These are phyloP conservation scores for Lipomyces sp. DNA, from an alignment of 805 yeast species.

Conservation along the genomic window DNA sequence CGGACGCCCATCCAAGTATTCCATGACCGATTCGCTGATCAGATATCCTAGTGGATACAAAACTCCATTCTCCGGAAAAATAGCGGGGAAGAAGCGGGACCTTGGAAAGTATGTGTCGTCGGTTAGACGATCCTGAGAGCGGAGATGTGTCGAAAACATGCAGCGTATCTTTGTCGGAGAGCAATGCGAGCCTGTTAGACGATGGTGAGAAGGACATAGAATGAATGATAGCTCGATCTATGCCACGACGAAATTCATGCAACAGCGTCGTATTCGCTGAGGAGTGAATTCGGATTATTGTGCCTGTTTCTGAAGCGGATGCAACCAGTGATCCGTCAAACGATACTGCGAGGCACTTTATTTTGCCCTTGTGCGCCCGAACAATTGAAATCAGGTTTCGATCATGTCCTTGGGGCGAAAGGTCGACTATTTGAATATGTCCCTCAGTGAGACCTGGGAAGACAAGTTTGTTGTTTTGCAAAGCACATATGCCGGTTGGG, in stretches of 20 bases:
- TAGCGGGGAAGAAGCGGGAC: conserved; percentile 69
- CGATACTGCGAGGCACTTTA: conserved; percentile 62
- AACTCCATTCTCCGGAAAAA: conserved; percentile 84
- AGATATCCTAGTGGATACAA: conserved; percentile 62
- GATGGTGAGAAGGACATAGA: conserved; percentile 81
- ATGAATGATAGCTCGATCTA: conserved; percentile 77
- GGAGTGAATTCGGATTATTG: conserved; percentile 71
- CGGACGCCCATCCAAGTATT: conserved; percentile 71
- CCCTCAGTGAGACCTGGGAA: conserved; percentile 76
- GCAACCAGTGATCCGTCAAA: conserved; percentile 67
- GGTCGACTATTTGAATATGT: conserved; percentile 75
- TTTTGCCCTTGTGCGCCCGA: conserved; percentile 69
- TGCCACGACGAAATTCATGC: conserved; percentile 86
- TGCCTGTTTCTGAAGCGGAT: conserved; percentile 78
- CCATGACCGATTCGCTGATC: conserved; percentile 42
- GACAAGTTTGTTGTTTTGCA: conserved; percentile 55
- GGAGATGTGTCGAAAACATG: conserved; percentile 69
- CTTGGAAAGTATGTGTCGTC: conserved; percentile 63
- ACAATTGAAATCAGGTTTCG: conserved; percentile 63
- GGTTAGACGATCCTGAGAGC: conserved; percentile 34
- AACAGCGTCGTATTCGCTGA: conserved; percentile 63
- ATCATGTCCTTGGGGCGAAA: conserved; percentile 62
- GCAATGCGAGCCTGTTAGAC: conserved; percentile 72
- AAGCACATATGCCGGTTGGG: conserved; percentile 60
- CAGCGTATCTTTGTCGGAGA: conserved; percentile 84